Evolutionary conservation across 352 stramenopile genomes (phyloP), one percentile per base, ranked within the genome.

Genomic region (Globisporangium lucens): DNA sequence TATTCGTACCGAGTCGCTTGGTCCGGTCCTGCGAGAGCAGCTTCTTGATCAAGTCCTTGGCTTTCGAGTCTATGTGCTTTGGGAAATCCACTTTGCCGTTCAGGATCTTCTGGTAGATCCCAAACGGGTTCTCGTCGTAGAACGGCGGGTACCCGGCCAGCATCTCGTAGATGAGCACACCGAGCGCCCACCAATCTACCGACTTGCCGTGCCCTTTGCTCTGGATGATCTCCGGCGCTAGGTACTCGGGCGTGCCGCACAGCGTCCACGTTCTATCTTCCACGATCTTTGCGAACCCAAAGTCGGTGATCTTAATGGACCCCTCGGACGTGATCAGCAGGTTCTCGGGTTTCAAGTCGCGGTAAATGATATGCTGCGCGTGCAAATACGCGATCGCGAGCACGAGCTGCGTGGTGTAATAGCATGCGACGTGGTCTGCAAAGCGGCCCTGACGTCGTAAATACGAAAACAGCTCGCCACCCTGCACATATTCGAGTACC

Each of bases 101-200:
- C 35, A 98, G 69, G 61, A 98, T 98, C 72, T 97, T 97, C 61
- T 98, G 91, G 73, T 98, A 98, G 68, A 98, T 97, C 20, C 89
- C 90, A 66, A 98, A 97, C 47, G 90, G 87, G 62, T 96, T 97
- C 47, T 97, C 89, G 76, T 97, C 93, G 74, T 96, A 97, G 63
- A 97, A 98, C 3, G 91, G 91, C 36, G 91, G 89, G 60, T 92
- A 91, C 2, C 92, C 92, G 0, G 85, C 92, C 10, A 97, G 77
- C 91, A 98, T 97, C 71, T 97, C 91, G 73, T 94, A 97, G 66
- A 98, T 91, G 29, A 98, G 81, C 24, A 98, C 85, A 3, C 91
- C 91, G 9, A 97, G 79, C 8, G 88, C 89, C 92, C 92, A 98
- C 90, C 90, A 98, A 71, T 98, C 92, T 56, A 97, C 92, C 10